phyloP scores from a whole-genome alignment of 1,139 yeast species.

The Magnusiomyces fungicola region DNA sequence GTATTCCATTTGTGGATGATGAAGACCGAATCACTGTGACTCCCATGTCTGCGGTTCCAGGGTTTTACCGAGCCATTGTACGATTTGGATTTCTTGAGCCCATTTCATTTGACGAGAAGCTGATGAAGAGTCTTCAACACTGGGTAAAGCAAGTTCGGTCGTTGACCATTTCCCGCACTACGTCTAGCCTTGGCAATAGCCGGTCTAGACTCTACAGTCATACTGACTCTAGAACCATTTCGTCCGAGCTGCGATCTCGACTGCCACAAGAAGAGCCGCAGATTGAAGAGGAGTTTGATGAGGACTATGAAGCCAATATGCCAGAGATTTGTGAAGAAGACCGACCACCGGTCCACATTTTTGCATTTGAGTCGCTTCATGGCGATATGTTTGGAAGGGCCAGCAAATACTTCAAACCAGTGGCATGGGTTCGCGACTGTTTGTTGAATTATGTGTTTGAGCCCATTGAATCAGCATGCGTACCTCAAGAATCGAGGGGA shows the following conservation, averaged over 20 bases:
- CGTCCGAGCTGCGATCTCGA: too few species aligned
- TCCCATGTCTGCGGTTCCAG: background rate
- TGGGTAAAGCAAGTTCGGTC: background rate
- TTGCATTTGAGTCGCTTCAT: background rate
- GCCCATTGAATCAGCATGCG: background rate
- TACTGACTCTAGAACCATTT: too few species aligned
- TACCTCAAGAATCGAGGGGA: background rate
- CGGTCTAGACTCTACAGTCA: background rate
- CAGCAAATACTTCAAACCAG: background rate
- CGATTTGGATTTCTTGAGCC: background rate
- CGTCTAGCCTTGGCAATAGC: background rate
- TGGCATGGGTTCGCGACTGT: background rate
- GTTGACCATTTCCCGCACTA: background rate
- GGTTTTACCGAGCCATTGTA: background rate
- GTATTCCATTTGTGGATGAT: slow-evolving; percentile 37
- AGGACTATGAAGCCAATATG: background rate
- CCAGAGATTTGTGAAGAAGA: too few species aligned
- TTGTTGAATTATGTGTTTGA: background rate
- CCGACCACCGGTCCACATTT: background rate
- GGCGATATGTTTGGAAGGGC: background rate
- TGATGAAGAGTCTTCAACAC: background rate
- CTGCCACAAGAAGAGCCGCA: background rate
- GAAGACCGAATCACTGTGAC: slow-evolving; percentile 37
- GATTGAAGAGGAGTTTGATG: background rate
- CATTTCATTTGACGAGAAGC: background rate